These are phyloP conservation scores for Vitis cinerea DNA, from an alignment of 164 flowering plant species.

Conservation along the genomic window DNA sequence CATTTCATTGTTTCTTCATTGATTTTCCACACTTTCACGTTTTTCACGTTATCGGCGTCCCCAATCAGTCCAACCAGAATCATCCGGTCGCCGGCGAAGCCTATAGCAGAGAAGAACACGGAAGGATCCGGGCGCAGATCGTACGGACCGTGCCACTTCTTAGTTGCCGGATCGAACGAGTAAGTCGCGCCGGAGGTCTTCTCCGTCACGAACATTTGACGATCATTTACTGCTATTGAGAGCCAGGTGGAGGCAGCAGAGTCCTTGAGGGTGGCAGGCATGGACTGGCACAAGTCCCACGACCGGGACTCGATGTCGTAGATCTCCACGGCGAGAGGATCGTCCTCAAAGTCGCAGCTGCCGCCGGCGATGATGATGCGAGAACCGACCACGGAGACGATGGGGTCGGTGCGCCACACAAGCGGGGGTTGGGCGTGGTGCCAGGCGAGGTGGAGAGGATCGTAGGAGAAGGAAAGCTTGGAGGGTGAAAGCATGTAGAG, in stretches of 20 bases:
- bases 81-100: constrained; percentile 31
- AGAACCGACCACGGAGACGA: constrained; percentile 54
- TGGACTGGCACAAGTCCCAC: constrained; percentile 48
- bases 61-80: constrained; percentile 52
- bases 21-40: constrained; percentile 57
- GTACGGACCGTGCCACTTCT: constrained; percentile 46
- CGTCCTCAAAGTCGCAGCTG: constrained; percentile 58
- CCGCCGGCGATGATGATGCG: constrained; percentile 76
- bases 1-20: constrained; percentile 17
- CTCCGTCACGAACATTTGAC: constrained; percentile 40
- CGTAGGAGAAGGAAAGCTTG: constrained; percentile 50
- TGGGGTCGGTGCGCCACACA: constrained; percentile 67
- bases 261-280: constrained; percentile 53
- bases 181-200: constrained; percentile 46
- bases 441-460: constrained; percentile 58
- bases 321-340: constrained; percentile 62
- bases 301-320: constrained; percentile 31
- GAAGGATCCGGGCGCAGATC: constrained; percentile 34
- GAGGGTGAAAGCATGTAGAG: constrained; percentile 54
- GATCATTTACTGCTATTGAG: constrained; percentile 39
- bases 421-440: constrained; percentile 33
- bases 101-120: constrained; percentile 33
- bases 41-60: constrained; percentile 14
- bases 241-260: constrained; percentile 61
- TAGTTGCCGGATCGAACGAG: constrained; percentile 38